Percentiles rank a stretch among this genome's conserved stretches.
Evolutionary conservation across 306 rosid species (phyloP).

Genomic region (Vicia sativa): DNA sequence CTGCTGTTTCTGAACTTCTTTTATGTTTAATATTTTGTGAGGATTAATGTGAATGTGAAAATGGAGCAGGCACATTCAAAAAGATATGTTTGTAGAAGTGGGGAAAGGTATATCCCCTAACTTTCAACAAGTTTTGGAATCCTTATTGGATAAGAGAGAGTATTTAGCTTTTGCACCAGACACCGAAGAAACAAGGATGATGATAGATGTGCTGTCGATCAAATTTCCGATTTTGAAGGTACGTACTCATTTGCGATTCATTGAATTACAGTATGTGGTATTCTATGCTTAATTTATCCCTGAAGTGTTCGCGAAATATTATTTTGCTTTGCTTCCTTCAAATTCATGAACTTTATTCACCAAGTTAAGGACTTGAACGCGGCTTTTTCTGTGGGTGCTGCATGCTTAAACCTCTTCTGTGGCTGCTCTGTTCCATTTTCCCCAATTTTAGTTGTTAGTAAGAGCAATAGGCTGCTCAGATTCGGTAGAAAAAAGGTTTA

Average conservation of each 20-base stretch:
- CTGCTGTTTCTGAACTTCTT: slow-evolving; percentile 9
- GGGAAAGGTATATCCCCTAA: slow-evolving; percentile 86
- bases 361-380: slow-evolving; percentile 20
- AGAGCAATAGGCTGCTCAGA: slow-evolving; percentile 7
- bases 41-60: slow-evolving; percentile 39
- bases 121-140: slow-evolving; percentile 69
- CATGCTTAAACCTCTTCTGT: slow-evolving; percentile 6
- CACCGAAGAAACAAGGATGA: slow-evolving; percentile 65
- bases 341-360: slow-evolving; percentile 18
- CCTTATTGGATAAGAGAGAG: slow-evolving; percentile 63
- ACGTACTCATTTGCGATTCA: not conserved
- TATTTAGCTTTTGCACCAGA: slow-evolving; percentile 86
- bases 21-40: slow-evolving; percentile 31
- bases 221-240: slow-evolving; percentile 89
- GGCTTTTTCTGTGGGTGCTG: slow-evolving; percentile 19
- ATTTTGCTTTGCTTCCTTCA: slow-evolving; percentile 27
- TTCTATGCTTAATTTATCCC: slow-evolving; percentile 20
- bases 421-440: slow-evolving; percentile 8
- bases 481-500: too few species aligned
- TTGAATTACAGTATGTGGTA: slow-evolving; percentile 4
- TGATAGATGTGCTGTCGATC: slow-evolving; percentile 68
- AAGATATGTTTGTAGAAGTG: slow-evolving; percentile 81
- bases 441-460: slow-evolving; percentile 11
- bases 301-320: slow-evolving; percentile 1
- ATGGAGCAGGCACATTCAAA: slow-evolving; percentile 73